phyloP scores from a whole-genome alignment of 179 eudicot species.

The Camellia oleifera region DNA sequence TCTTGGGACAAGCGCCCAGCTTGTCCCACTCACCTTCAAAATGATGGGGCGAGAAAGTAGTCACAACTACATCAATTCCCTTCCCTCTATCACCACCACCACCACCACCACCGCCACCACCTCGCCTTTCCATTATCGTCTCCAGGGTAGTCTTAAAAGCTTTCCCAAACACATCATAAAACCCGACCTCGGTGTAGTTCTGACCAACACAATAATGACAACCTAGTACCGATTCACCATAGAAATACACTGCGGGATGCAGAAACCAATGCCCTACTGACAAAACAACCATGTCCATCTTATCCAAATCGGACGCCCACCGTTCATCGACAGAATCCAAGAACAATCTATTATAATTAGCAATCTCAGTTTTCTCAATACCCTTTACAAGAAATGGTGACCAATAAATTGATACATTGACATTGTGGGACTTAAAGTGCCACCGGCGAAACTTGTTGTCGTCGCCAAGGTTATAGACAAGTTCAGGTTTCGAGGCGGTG shows the following conservation, averaged over 20 bases:
- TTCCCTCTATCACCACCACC: conserved; percentile 2
- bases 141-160: conserved; percentile 68
- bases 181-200: conserved; percentile 62
- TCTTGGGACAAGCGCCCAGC: conserved; percentile 76
- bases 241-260: conserved; percentile 65
- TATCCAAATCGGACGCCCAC: conserved; percentile 69
- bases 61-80: conserved; percentile 54
- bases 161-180: conserved; percentile 66
- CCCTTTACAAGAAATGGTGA: conserved; percentile 95
- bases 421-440: conserved; percentile 65
- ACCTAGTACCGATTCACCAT: conserved; percentile 53
- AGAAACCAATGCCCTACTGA: conserved; percentile 94
- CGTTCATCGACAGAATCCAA: conserved; percentile 65
- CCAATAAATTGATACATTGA: conserved; percentile 71
- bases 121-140: conserved; percentile 40
- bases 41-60: conserved; percentile 86
- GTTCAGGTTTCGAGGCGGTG: conserved; percentile 48
- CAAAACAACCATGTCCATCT: conserved; percentile 69
- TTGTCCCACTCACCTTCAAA: conserved; percentile 97
- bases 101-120: background rate
- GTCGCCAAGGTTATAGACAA: conserved; percentile 52
- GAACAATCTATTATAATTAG: conserved; percentile 48
- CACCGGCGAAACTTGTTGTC: conserved; percentile 85
- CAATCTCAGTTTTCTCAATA: conserved; percentile 53
- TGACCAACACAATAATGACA: conserved; percentile 53